phyloP scores from a whole-genome alignment of 768 basidiomycete genomes.

The Termitomyces heimii region DNA sequence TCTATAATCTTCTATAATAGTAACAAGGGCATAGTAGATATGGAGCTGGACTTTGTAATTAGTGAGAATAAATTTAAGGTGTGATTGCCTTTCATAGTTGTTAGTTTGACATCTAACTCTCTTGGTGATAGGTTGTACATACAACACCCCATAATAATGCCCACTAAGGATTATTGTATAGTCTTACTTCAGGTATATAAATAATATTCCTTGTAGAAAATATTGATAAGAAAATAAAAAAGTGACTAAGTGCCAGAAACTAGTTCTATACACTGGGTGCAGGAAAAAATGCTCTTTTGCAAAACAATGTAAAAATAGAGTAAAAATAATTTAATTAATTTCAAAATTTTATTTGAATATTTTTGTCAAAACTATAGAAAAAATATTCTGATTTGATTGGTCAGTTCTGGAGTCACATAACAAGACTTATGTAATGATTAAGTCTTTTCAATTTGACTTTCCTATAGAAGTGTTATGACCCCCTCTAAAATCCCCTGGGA shows the following conservation, averaged over 20 bases:
- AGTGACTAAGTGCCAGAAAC: background rate
- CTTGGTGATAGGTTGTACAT: background rate
- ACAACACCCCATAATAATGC: background rate
- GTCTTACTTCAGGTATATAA: background rate
- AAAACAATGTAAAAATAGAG: too few relatives aligned
- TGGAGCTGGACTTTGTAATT: background rate
- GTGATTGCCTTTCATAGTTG: background rate
- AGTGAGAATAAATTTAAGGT: background rate
- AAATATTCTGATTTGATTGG: too few relatives aligned
- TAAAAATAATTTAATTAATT: too few relatives aligned
- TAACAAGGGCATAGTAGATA: background rate
- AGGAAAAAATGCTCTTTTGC: too few relatives aligned
- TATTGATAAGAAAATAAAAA: background rate
- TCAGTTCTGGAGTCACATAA: too few relatives aligned
- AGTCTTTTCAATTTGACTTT: too few relatives aligned
- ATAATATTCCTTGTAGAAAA: background rate
- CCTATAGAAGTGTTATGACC: too few relatives aligned
- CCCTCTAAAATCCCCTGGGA: too few relatives aligned
- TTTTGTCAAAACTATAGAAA: too few relatives aligned
- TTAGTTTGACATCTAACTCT: background rate
- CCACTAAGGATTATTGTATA: background rate
- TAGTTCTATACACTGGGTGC: too few relatives aligned
- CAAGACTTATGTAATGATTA: too few relatives aligned
- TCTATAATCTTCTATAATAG: background rate
- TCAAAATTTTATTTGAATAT: too few relatives aligned